Conservation (phyloP, 495 filamentous ascomycete genomes). For the Mytilinidion resinicola region DNA sequence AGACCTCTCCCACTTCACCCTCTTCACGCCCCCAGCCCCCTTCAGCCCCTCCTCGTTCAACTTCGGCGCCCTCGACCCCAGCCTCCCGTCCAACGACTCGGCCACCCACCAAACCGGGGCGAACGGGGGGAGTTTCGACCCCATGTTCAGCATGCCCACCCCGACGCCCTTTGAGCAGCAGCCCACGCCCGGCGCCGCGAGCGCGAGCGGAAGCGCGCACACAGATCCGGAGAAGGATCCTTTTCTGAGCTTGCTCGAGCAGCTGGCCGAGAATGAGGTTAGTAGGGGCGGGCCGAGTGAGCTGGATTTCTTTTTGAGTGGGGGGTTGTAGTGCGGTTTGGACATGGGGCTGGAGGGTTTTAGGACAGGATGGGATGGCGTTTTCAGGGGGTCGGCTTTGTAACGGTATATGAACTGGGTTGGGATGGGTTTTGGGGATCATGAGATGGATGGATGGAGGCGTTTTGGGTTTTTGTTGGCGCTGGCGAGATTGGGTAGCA, state of each 20-base stretch:
- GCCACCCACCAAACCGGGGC: conserved; percentile 5
- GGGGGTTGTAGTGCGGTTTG: conserved; percentile 11
- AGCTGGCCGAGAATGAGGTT: conserved; percentile 70
- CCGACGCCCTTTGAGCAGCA: conserved; percentile 21
- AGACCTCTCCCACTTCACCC: neutral
- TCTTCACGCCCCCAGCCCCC: conserved; percentile 40
- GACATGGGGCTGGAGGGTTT: too few species aligned
- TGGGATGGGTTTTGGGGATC: too few species aligned
- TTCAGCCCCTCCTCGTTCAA: conserved; percentile 5
- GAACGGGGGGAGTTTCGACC: conserved; percentile 39
- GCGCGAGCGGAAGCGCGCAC: conserved; percentile 27
- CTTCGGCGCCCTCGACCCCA: neutral
- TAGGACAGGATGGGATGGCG: too few species aligned
- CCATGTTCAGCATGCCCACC: conserved; percentile 48
- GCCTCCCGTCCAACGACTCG: neutral
- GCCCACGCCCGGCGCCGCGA: conserved; percentile 32
- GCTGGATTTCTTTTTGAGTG: conserved; percentile 61
- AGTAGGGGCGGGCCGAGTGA: conserved; percentile 55
- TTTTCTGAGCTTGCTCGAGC: conserved; percentile 70
- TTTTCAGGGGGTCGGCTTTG: too few species aligned
- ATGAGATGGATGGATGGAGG: too few species aligned
- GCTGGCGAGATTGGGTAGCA: too few species aligned
- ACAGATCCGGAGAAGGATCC: conserved; percentile 61
- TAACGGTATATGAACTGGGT: too few species aligned
- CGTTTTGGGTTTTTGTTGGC: too few species aligned